Evolutionary conservation across 257 asterid genomes (phyloP), one percentile per base, ranked within the genome.

Genomic region (Craterostigma plantagineum): DNA sequence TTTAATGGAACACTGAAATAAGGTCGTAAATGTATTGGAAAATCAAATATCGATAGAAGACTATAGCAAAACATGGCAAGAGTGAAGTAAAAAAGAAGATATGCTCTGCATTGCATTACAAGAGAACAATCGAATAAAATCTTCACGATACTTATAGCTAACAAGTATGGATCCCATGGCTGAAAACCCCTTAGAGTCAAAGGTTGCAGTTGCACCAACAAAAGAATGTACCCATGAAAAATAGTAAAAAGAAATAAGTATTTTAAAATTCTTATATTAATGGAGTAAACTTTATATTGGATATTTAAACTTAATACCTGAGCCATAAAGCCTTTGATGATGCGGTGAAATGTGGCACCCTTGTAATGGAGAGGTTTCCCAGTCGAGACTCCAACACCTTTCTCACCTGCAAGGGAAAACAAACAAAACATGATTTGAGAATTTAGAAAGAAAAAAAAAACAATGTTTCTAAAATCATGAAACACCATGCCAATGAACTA

Each of bases 301-400:
- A 56, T 35, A 39, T 41, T 34, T 47, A 39, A 16, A 44, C 44
- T 7, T 42, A 54, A 72, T 71, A 90, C 99, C 63, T 83, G 95
- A 14, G 87, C 92, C 99, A 90, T 90, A 67, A 90, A 90, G 53
- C 92, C 99, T 63, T 69, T 79, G 41, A 90, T 79, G 51, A 90
- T 76, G 63, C 95, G 95, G 52, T 90, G 99, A 60, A 90, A 83
- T 33, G 69, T 53, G 45, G 81, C 55, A 53, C 96, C n/a, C 67
- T 83, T 90, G 79, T 72, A 90, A 70, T 90, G 92, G 51, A 83
- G 72, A 64, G 92, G 87, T 68, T 83, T 90, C 52, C 92, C 82
- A 1, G 99, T 72, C 40, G 79, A 61, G 48, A 37, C 49, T 62
- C 99, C 99, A 52, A 67, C 59, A 47, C 94, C 95, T 56, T 79